A percentile compares a stretch with the other conserved stretches of the same genome.
Conservation (phyloP, 2,329 filamentous ascomycete genomes). For the Aspergillus sp. region DNA sequence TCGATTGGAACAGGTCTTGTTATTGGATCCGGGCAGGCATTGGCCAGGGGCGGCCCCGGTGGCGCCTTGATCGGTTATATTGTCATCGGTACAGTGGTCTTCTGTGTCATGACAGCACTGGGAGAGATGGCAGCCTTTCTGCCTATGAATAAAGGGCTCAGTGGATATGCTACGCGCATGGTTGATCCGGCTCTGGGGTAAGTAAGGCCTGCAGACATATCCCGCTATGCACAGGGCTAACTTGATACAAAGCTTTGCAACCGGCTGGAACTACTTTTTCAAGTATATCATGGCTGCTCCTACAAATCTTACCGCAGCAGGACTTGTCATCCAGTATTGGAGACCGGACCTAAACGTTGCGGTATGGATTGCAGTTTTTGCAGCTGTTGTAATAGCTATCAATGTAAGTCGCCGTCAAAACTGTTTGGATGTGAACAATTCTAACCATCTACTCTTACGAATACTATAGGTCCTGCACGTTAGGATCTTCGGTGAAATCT, state of each 20-base stretch:
- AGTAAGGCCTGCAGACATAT: too few species aligned
- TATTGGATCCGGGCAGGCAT: too few species aligned
- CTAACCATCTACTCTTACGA: not conserved
- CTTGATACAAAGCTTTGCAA: slow-evolving; percentile 3
- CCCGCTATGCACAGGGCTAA: too few species aligned
- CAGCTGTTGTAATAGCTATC: not conserved
- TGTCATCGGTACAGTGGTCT: too few species aligned
- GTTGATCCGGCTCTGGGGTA: too few species aligned
- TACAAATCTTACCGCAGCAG: slow-evolving; percentile 7
- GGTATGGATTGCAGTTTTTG: slow-evolving; percentile 7
- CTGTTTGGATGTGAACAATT: not conserved
- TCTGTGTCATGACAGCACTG: too few species aligned
- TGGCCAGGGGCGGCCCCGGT: too few species aligned
- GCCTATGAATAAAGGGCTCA: too few species aligned
- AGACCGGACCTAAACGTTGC: slow-evolving; percentile 3
- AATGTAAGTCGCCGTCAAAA: slow-evolving; percentile 3
- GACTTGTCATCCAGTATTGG: slow-evolving; percentile 11
- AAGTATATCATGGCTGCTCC: slow-evolving; percentile 1
- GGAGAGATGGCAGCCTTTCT: too few species aligned
- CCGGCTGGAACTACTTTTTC: slow-evolving; percentile 13
- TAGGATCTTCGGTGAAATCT: not conserved
- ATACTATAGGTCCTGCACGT: not conserved
- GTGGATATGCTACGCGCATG: too few species aligned
- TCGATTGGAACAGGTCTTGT: too few species aligned
- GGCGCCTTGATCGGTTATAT: too few species aligned